Base-by-base conservation (phyloP, 495 filamentous ascomycete genomes). In the Daldinia caldariorum region DNA sequence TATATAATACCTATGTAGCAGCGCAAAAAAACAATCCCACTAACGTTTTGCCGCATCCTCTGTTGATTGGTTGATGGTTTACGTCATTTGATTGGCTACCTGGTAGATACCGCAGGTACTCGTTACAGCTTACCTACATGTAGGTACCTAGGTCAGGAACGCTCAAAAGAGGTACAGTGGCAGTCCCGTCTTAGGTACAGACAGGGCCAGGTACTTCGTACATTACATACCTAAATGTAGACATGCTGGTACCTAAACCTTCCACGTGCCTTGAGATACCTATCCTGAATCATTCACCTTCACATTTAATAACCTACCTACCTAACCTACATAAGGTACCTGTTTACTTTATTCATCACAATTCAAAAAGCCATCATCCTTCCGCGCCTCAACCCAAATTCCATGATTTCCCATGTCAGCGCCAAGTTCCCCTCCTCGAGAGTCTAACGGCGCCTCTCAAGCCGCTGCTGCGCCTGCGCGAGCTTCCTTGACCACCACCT, bases 401-500 rank as follows among this genome's bases (percentile, higher is more conserved):
- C 61, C 50, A 72, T 72, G 69, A 72, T 67, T 51, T 72, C 55
- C 69, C 69, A 72, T 72, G 69, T 72, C 69, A 31, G 49, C 69
- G 56, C 69, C 64, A 68, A 68, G 69, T 58, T 72, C 69, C 34
- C 69, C 69, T 51, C 47, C 22, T 45, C 69, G 64, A 61, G 69
- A 72, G 59, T 68, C 69, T 68, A 51, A 72, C 60, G 69, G 72
- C 72, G 59, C 63, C 65, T 61, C 74, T 56, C 74, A 61, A 71
- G 69, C 68, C 67, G 63, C 43, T 26, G 79, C 75, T 26, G 79
- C 75, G 58, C 73, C 74, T 66, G 58, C 43, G 63, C 76, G 53
- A 60, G 67, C 69, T 37, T 72, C 66, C 13, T 69, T 75, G 35
- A 67, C 78, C 37, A 66, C 78, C 39, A 77, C 79, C 37, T 72